Conservation (phyloP, 2,329 filamentous ascomycete genomes). For the Colletotrichum camelliae region DNA sequence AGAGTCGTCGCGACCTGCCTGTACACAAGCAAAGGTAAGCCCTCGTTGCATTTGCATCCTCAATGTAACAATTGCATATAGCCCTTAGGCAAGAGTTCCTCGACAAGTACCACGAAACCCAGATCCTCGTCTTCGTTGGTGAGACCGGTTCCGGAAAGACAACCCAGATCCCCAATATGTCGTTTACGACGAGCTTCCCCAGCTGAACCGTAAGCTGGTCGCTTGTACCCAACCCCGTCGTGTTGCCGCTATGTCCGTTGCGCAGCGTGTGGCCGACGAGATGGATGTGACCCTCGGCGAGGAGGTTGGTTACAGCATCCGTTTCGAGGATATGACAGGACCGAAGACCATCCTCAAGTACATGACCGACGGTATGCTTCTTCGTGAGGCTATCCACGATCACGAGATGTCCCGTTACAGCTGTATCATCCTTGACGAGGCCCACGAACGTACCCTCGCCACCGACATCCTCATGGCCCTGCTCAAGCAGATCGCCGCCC, state of each 20-base stretch:
- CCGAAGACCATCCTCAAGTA: constrained; percentile 95
- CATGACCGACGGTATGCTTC: constrained; percentile 99
- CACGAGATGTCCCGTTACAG: constrained; percentile 90
- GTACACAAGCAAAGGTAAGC: constrained; percentile 85
- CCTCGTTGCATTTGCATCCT: not conserved
- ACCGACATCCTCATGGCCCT: constrained; percentile 98
- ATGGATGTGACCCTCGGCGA: constrained; percentile 92
- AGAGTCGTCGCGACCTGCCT: constrained; percentile 82
- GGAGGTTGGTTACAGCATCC: constrained; percentile 98
- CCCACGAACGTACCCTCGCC: constrained; percentile 95
- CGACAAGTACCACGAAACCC: constrained; percentile 87
- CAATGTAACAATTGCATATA: not conserved
- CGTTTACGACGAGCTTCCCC: constrained; percentile 93
- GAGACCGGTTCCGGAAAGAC: constrained; percentile 99
- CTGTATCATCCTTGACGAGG: constrained; percentile 98
- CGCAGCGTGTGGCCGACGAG: constrained; percentile 96
- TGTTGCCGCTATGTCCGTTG: constrained; percentile 98
- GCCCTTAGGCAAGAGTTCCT: constrained; percentile 82
- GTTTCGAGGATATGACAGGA: constrained; percentile 94
- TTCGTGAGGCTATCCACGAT: constrained; percentile 96
- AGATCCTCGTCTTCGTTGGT: constrained; percentile 98
- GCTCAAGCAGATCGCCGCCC: constrained; percentile 84
- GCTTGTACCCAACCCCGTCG: constrained; percentile 97
- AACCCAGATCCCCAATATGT: constrained; percentile 98
- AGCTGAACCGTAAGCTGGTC: constrained; percentile 84